These are phyloP conservation scores for Pseudoscleropodium purum DNA, from an alignment of 225 moss, liverwort and hornwort species.

Conservation along the genomic window DNA sequence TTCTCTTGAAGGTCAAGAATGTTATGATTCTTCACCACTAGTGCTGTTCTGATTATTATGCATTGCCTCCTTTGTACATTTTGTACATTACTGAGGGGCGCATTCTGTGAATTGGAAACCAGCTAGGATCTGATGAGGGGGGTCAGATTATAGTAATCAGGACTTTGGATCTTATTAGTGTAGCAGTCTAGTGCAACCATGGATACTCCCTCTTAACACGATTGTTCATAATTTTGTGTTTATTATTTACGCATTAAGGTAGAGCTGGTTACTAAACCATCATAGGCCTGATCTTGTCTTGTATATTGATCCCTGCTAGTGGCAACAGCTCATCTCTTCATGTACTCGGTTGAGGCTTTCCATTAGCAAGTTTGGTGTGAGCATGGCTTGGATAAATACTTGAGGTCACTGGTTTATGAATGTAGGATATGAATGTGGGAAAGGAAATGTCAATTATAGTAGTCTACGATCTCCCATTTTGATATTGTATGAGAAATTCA, in stretches of 20 bases:
- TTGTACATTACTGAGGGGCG: not conserved
- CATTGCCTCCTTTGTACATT: not conserved
- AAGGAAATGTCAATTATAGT: not conserved
- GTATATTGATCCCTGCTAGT: not conserved
- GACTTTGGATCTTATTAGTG: not conserved
- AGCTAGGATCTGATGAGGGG: not conserved
- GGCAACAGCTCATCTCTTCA: not conserved
- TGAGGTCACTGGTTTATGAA: not conserved
- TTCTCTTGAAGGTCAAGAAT: not conserved
- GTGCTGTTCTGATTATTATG: not conserved
- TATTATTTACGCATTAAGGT: not conserved
- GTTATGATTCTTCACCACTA: not conserved
- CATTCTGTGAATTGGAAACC: not conserved
- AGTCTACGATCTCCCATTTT: not conserved
- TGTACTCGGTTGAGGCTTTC: not conserved
- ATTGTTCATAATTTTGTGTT: not conserved
- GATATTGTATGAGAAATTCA: not conserved
- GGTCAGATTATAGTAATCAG: not conserved
- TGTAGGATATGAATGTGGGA: not conserved
- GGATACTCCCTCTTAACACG: not conserved
- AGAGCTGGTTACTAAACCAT: not conserved
- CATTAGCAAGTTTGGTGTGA: not conserved
- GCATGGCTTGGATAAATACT: too few relatives aligned
- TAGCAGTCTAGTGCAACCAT: not conserved
- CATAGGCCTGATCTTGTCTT: not conserved